Percentiles rank a stretch among this genome's conserved stretches.
Evolutionary conservation across 257 asterid species (phyloP).

Genomic region (Ajuga chamaepitys): DNA sequence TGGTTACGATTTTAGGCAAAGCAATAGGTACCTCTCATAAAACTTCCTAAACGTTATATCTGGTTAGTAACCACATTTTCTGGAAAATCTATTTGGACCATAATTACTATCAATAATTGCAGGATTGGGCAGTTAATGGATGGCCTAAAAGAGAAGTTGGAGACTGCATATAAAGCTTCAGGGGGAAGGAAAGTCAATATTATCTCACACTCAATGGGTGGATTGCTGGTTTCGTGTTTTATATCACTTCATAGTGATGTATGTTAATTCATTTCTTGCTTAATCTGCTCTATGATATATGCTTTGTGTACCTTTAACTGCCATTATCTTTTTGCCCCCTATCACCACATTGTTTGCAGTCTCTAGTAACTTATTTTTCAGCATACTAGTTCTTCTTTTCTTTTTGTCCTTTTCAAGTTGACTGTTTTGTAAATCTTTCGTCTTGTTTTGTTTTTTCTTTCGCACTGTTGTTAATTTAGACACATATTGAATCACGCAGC

Average conservation of each 20-base stretch:
- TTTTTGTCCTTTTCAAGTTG: too few relatives aligned
- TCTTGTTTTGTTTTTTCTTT: too few relatives aligned
- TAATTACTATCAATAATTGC: conserved; percentile 16
- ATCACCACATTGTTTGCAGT: too few relatives aligned
- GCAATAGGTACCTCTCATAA: conserved; percentile 59
- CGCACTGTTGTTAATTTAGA: too few relatives aligned
- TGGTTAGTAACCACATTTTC: not conserved
- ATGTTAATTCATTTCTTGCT: conserved; percentile 24
- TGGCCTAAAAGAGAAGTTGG: conserved; percentile 60
- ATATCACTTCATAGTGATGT: conserved; percentile 62
- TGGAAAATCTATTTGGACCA: not conserved
- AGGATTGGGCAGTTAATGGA: conserved; percentile 76
- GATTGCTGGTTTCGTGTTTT: conserved; percentile 75
- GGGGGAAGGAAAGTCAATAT: conserved; percentile 89
- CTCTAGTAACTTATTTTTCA: too few relatives aligned
- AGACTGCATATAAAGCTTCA: conserved; percentile 82
- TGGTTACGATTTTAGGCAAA: conserved; percentile 95
- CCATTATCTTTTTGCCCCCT: not conserved
- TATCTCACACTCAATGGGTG: conserved; percentile 95
- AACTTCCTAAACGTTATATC: conserved; percentile 2
- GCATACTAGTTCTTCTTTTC: too few relatives aligned
- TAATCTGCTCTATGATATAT: not conserved
- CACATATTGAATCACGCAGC: too few relatives aligned
- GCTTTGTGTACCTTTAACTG: not conserved
- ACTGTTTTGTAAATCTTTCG: too few relatives aligned